Conservation (phyloP, 2,329 filamentous ascomycete species). For the Botrytis pseudocinerea region DNA sequence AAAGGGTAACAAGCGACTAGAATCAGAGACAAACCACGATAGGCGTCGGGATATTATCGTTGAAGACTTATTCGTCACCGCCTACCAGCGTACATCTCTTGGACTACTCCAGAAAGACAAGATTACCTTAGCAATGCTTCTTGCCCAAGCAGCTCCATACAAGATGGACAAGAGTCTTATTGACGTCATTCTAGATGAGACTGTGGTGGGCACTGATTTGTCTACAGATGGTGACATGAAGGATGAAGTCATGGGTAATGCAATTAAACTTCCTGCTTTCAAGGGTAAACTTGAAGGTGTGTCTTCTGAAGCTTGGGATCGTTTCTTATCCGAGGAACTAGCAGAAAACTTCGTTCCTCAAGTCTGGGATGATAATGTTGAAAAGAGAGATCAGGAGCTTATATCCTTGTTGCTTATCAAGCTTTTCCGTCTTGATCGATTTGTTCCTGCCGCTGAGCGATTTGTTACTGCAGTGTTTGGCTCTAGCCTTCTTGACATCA, state of each 20-base stretch:
- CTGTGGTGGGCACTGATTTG: slow-evolving; percentile 73
- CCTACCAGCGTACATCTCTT: slow-evolving; percentile 91
- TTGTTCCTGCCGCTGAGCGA: slow-evolving; percentile 89
- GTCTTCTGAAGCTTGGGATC: slow-evolving; percentile 68
- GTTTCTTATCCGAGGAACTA: slow-evolving; percentile 80
- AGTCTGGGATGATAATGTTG: slow-evolving; percentile 66
- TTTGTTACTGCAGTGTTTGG: slow-evolving; percentile 89
- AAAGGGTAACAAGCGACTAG: slow-evolving; percentile 72
- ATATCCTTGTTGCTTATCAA: slow-evolving; percentile 88
- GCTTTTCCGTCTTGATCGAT: slow-evolving; percentile 90
- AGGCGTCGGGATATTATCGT: slow-evolving; percentile 86
- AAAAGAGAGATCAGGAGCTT: slow-evolving; percentile 72
- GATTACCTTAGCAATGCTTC: slow-evolving; percentile 89
- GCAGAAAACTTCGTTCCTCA: slow-evolving; percentile 81
- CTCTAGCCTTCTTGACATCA: slow-evolving; percentile 74
- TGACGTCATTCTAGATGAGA: slow-evolving; percentile 80
- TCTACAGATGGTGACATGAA: slow-evolving; percentile 65
- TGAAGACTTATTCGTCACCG: slow-evolving; percentile 84
- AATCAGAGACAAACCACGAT: slow-evolving; percentile 71
- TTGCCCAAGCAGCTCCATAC: slow-evolving; percentile 94
- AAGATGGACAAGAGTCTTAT: slow-evolving; percentile 90
- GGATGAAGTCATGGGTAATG: slow-evolving; percentile 67
- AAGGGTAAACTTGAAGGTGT: slow-evolving; percentile 69
- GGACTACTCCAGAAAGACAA: slow-evolving; percentile 91
- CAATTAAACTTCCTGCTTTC: slow-evolving; percentile 69